Conservation (phyloP, 768 basidiomycete species). For the Candolleomyces efflorescens region DNA sequence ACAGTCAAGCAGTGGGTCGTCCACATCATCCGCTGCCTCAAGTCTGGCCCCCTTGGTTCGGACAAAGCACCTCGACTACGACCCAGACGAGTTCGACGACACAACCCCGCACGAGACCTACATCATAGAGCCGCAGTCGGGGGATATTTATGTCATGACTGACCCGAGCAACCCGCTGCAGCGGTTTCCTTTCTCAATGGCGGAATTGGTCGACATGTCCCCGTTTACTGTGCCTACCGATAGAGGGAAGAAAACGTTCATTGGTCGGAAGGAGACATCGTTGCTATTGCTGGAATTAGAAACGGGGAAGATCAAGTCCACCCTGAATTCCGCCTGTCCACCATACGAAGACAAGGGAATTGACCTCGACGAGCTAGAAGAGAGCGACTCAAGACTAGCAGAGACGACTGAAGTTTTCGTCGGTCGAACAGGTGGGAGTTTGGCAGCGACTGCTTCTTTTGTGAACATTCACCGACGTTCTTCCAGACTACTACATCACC, state of each 20-base stretch:
- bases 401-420: slow-evolving; percentile 46
- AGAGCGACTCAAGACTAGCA: slow-evolving; percentile 32
- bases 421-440: slow-evolving; percentile 43
- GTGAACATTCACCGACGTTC: not conserved
- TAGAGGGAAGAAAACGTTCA: slow-evolving; percentile 70
- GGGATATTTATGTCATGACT: slow-evolving; percentile 85
- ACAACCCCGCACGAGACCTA: slow-evolving; percentile 65
- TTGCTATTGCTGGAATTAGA: slow-evolving; percentile 70
- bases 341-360: slow-evolving; percentile 49
- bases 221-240: slow-evolving; percentile 70
- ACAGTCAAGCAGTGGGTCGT: not conserved
- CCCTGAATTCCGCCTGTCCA: slow-evolving; percentile 71
- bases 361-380: slow-evolving; percentile 41
- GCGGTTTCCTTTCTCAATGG: slow-evolving; percentile 87
- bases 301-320: slow-evolving; percentile 75
- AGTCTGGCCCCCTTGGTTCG: slow-evolving; percentile 68
- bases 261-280: slow-evolving; percentile 88
- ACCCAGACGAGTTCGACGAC: slow-evolving; percentile 55
- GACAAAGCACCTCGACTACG: slow-evolving; percentile 56
- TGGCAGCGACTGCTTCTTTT: not conserved
- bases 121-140: slow-evolving; percentile 92
- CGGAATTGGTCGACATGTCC: slow-evolving; percentile 89
- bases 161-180: slow-evolving; percentile 68
- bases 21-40: slow-evolving; percentile 20
- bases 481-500: slow-evolving; percentile 81